Evolutionary conservation across 148 eudicot genomes (phyloP).

Genomic region (Vaccinium corymbosum): DNA sequence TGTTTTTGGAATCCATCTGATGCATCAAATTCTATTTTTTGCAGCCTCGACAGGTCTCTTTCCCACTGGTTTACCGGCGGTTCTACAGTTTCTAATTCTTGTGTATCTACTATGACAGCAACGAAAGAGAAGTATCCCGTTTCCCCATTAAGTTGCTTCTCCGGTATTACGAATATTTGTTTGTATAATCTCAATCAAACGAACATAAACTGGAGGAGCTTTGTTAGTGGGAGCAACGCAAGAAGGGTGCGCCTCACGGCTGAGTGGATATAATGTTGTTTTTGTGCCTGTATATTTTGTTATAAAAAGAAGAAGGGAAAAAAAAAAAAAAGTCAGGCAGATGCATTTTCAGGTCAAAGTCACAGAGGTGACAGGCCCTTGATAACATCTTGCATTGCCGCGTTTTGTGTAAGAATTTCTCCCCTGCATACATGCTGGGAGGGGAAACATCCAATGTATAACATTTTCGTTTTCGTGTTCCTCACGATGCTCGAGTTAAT

Average conservation of each 20-base stretch:
- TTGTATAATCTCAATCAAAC: constrained; percentile 29
- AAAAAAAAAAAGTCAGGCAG: constrained; percentile 12
- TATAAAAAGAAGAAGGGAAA: constrained; percentile 12
- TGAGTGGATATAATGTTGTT: constrained; percentile 69
- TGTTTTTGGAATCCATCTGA: not conserved
- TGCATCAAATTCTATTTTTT: constrained; percentile 18
- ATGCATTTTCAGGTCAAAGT: constrained; percentile 79
- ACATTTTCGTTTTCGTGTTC: constrained; percentile 22
- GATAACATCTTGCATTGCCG: constrained; percentile 40
- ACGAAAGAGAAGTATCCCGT: constrained; percentile 24
- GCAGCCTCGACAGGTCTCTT: constrained; percentile 57
- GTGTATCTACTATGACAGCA: constrained; percentile 38
- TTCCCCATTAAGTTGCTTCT: constrained; percentile 28
- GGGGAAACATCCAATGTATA: constrained; percentile 38
- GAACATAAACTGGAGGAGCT: constrained; percentile 46
- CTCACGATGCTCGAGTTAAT: constrained; percentile 13
- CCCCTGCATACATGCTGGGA: constrained; percentile 46
- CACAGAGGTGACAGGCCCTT: constrained; percentile 91
- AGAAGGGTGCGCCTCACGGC: constrained; percentile 48
- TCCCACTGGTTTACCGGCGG: constrained; percentile 35
- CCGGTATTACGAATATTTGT: constrained; percentile 25
- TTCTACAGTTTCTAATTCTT: constrained; percentile 41
- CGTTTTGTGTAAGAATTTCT: constrained; percentile 50
- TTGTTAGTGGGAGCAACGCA: constrained; percentile 56
- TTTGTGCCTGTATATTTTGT: constrained; percentile 79